These are phyloP conservation scores for Wickerhamiella allomyrinae DNA, from an alignment of 805 yeast genomes.

Conservation along the genomic window DNA sequence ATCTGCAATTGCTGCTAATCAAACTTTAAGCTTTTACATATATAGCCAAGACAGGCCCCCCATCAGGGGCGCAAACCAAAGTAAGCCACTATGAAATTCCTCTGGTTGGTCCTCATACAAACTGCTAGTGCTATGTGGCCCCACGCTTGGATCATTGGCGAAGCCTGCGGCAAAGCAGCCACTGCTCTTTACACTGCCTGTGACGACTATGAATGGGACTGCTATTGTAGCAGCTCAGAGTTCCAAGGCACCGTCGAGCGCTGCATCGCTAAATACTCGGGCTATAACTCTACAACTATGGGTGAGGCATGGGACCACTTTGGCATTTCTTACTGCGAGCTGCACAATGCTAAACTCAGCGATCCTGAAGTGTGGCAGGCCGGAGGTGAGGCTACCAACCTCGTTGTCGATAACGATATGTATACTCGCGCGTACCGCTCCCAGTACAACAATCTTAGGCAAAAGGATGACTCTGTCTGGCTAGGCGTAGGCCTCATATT, in stretches of 20 bases:
- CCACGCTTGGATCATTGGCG: conserved; percentile 10
- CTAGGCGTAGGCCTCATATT: conserved; percentile 21
- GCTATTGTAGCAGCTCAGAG: conserved; percentile 20
- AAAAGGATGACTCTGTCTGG: conserved; percentile 22
- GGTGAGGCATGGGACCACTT: conserved; percentile 24
- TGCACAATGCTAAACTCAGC: conserved; percentile 9
- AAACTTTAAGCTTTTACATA: not conserved
- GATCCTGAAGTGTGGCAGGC: conserved; percentile 11
- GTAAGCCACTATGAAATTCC: not conserved
- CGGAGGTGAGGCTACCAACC: not conserved
- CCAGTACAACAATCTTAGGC: conserved; percentile 12
- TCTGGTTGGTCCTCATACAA: not conserved
- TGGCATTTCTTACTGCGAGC: conserved; percentile 15
- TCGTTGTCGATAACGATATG: conserved; percentile 7
- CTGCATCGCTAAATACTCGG: conserved; percentile 20
- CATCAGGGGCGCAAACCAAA: too few species aligned
- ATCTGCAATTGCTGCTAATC: not conserved
- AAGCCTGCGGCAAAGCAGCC: conserved; percentile 17
- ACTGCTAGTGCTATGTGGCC: conserved; percentile 10
- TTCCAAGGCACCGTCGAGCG: conserved; percentile 22
- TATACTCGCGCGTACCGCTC: conserved; percentile 13
- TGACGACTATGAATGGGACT: conserved; percentile 16
- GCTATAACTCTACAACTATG: conserved; percentile 12
- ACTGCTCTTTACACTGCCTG: conserved; percentile 13
- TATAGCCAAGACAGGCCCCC: too few species aligned